phyloP scores from a whole-genome alignment of 768 basidiomycete genomes.

The Phanerodontia chrysosporium region DNA sequence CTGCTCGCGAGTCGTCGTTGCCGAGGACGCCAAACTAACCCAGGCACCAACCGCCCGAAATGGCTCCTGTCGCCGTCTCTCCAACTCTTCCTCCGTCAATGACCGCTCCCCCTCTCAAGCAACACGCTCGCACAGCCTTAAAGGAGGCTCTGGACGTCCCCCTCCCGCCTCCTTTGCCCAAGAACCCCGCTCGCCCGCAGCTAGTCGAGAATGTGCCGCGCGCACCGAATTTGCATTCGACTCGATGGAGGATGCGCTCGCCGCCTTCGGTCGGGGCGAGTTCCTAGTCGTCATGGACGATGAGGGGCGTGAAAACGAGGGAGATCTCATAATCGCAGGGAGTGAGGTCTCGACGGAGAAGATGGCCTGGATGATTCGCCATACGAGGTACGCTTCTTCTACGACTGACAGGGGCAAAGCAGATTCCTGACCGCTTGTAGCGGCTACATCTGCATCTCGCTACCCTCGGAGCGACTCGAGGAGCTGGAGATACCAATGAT shows the following conservation, averaged over 20 bases:
- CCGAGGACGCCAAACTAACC: neutral
- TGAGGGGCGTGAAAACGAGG: slow-evolving; percentile 93
- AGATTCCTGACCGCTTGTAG: slow-evolving; percentile 36
- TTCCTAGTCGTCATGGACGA: slow-evolving; percentile 99
- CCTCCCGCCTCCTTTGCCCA: neutral
- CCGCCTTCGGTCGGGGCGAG: slow-evolving; percentile 73
- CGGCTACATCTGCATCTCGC: slow-evolving; percentile 89
- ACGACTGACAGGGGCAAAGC: slow-evolving; percentile 5
- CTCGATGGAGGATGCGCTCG: slow-evolving; percentile 72
- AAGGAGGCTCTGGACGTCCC: neutral
- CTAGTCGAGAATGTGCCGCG: slow-evolving; percentile 16
- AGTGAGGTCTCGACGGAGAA: slow-evolving; percentile 84
- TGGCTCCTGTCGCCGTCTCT: slow-evolving; percentile 16
- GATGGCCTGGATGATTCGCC: slow-evolving; percentile 99
- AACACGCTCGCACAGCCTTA: neutral
- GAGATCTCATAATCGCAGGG: slow-evolving; percentile 90
- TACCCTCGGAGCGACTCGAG: slow-evolving; percentile 72
- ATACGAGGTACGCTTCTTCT: slow-evolving; percentile 68
- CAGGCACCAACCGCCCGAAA: slow-evolving; percentile 1
- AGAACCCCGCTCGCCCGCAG: slow-evolving; percentile 16
- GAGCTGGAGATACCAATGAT: slow-evolving; percentile 88
- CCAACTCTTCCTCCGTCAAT: slow-evolving; percentile 2
- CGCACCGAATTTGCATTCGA: slow-evolving; percentile 65
- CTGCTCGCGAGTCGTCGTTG: neutral
- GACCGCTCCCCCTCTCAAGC: slow-evolving; percentile 2